phyloP scores from a whole-genome alignment of 345 rosid genomes.

The Eucalyptus sp. region DNA sequence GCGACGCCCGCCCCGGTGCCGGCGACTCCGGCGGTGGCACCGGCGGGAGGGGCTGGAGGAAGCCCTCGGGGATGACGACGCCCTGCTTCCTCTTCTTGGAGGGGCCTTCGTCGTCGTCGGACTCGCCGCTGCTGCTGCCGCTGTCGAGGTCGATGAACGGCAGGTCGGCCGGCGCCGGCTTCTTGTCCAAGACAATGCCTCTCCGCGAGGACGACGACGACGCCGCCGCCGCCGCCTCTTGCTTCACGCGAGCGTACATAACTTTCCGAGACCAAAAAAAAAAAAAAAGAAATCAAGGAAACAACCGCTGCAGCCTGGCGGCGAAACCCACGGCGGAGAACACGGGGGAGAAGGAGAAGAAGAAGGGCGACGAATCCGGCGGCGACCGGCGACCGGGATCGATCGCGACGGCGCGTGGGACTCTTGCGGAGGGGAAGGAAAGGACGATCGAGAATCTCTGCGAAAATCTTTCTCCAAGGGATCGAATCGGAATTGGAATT shows the following conservation, averaged over 20 bases:
- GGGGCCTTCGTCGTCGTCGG: constrained; percentile 10
- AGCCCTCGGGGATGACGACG: constrained; percentile 29
- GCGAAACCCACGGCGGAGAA: too few relatives aligned
- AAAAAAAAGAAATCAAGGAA: too few relatives aligned
- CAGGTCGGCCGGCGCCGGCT: not conserved
- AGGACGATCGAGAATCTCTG: not conserved
- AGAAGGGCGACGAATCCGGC: not conserved
- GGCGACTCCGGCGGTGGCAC: not conserved
- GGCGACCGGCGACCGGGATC: not conserved
- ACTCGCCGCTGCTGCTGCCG: constrained; percentile 45
- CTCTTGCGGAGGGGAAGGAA: not conserved
- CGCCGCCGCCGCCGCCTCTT: constrained; percentile 18
- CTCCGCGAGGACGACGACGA: not conserved
- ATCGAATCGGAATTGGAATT: not conserved
- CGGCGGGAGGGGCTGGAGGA: constrained; percentile 27
- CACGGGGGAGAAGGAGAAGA: too few relatives aligned
- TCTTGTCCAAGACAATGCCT: not conserved
- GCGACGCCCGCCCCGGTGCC: not conserved
- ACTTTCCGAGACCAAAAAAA: not conserved
- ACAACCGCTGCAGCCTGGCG: too few relatives aligned
- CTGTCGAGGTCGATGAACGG: constrained; percentile 47
- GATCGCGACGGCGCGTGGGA: not conserved
- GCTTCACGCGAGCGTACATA: constrained; percentile 36
- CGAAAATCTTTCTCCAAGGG: not conserved
- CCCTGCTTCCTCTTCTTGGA: constrained; percentile 16